Percentiles rank a stretch among this genome's conserved stretches.
phyloP scores from a whole-genome alignment of 495 filamentous ascomycete genomes.

The Penicillium longicatenatum region DNA sequence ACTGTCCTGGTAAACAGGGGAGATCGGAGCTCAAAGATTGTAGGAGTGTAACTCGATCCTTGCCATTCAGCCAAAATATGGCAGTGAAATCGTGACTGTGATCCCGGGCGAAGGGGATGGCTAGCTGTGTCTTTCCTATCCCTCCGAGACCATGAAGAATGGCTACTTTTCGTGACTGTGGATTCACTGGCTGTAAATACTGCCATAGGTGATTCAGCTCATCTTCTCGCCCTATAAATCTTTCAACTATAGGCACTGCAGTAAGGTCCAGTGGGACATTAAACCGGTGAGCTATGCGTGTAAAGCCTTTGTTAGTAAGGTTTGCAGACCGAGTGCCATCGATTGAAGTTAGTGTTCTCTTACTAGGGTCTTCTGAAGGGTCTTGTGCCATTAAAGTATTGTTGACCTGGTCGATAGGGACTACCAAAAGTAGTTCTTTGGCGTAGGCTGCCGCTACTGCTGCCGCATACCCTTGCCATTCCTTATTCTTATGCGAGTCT shows the following conservation, averaged over 20 bases:
- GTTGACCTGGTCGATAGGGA: too few species aligned
- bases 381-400: too few species aligned
- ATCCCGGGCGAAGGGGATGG: conserved; percentile 36
- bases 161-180: conserved; percentile 25
- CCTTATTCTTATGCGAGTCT: background rate
- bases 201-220: conserved; percentile 30
- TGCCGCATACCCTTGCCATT: background rate
- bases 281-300: conserved; percentile 15
- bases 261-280: conserved; percentile 28
- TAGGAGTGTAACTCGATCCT: conserved; percentile 22
- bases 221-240: conserved; percentile 31
- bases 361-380: too few species aligned
- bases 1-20: conserved; percentile 18
- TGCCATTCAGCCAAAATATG: conserved; percentile 35
- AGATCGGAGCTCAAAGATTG: conserved; percentile 28
- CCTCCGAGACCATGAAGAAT: conserved; percentile 44
- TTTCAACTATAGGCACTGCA: conserved; percentile 23
- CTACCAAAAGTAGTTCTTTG: background rate
- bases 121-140: conserved; percentile 47
- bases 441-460: background rate
- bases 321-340: too few species aligned
- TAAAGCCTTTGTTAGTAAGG: too few species aligned
- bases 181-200: conserved; percentile 21
- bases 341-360: too few species aligned
- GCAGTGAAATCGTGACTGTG: conserved; percentile 31